A percentile compares a stretch with the other conserved stretches of the same genome.
phyloP scores from a whole-genome alignment of 306 rosid genomes.

The Gillenia trifoliata region DNA sequence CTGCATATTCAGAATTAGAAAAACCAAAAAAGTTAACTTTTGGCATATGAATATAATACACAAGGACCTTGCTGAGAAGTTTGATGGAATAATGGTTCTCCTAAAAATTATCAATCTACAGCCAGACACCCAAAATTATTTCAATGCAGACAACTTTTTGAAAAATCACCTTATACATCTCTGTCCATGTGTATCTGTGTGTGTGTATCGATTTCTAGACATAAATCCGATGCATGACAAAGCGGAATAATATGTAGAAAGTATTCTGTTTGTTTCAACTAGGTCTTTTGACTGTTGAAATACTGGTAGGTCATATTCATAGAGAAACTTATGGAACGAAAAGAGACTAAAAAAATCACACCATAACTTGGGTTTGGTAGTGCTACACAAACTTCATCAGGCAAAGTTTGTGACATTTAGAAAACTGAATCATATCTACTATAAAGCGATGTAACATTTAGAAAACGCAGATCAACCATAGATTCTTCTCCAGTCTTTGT shows the following conservation, averaged over 20 bases:
- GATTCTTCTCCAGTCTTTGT: background rate
- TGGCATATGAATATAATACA: background rate
- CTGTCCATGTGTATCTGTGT: background rate
- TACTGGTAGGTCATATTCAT: background rate
- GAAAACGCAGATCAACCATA: background rate
- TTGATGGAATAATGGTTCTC: background rate
- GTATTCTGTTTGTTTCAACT: background rate
- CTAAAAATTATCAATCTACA: background rate
- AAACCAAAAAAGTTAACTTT: background rate
- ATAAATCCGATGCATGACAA: background rate
- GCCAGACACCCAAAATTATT: background rate
- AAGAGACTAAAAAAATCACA: background rate
- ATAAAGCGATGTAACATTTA: background rate
- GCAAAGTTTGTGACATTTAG: no score
- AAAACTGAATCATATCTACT: no score
- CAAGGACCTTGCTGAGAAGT: background rate
- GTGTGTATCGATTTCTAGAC: background rate
- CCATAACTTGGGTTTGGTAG: no score
- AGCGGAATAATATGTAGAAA: background rate
- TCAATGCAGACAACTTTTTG: background rate
- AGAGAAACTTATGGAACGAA: background rate
- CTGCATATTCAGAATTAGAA: conserved; percentile 24
- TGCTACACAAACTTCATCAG: no score
- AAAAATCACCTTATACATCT: background rate
- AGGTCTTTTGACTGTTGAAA: background rate